Evolutionary conservation across 192 early-diverging fungal species (phyloP), one percentile per base, ranked within the genome.

Genomic region (Umbelopsis isabellina): DNA sequence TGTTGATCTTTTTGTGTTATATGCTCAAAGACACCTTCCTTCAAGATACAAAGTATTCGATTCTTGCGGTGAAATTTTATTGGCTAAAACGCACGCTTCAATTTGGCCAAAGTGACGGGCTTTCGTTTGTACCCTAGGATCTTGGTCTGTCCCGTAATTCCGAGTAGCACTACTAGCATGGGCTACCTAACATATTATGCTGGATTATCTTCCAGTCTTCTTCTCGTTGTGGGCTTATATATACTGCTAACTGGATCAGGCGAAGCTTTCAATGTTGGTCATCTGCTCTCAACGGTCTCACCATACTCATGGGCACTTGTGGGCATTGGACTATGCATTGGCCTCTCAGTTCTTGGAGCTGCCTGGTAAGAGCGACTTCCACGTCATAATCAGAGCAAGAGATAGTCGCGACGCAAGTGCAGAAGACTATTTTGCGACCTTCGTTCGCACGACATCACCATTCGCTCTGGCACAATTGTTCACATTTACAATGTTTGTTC

Each of bases 271-370:
- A 87, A 95, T 76, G 86, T 97, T 33, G 97, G 95, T 66, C 77
- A 84, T 44, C 94, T 93, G 68, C 78, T 99, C 21, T 66, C 87
- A 52, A 82, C 84, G 15, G 88, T 91, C 5, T 91, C 90, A 53
- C 96, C 96, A 15, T 94, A 94, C 82, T 88, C 90, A 83, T 99
- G 94, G 94, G 90, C 92, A 0, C 70, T 94, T 16, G 79, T 93
- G 64, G 96, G 97, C 18, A 94, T 93, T 52, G 80, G 84, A 0
- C 79, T 97, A 50, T 93, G 92, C 71, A 94, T 97, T 53, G 93
- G 92, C 2, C 81, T 99, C 37, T 92, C 90, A 70, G 96, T 99
- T 15, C 83, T 91, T 21, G 97, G 96, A 30, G 97, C 97, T 46
- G 95, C 94, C 6, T 98, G 97, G 94, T 95, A 78, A 69, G 49